Evolutionary conservation across 495 filamentous ascomycete species (phyloP), one percentile per base, ranked within the genome.

Genomic region (Aspergillus cristatus): DNA sequence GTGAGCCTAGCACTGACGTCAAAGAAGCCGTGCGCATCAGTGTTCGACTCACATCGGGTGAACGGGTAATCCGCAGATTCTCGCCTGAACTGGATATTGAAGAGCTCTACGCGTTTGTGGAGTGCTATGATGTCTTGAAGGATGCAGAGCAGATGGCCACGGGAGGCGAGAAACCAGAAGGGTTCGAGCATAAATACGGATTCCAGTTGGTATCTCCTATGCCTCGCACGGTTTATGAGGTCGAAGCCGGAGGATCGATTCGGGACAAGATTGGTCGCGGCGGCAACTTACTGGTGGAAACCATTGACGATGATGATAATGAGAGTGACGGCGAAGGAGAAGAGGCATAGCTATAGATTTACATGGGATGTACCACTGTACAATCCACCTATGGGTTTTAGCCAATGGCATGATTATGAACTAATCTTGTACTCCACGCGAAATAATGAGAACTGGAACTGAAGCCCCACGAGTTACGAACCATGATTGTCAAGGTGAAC

Each of bases 41-140:
- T 29, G 67, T 98, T 17, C 81, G 88, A 41, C 72, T 95, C 60
- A 76, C 78, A 2, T 68, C 68, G 20, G 81, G 78, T 1, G 75
- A 86, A 34, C 67, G 89, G 1, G 71, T 95, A 2, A 75, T 90
- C 40, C 75, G 90, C 20, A 72, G 67, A 34, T 97, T 98, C 48
- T 47, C 63, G 1, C 62, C 68, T 2, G 64, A 75, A 2, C 74
- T 80, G 1, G 65, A 67, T 1, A 62, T 97, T 18, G 91, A 98
- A 53, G 88, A 95, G 49, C 60, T 98, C 0, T 97, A 98, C 60
- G 93, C 90, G 1, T 94, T 93, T 60, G 88, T 97, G 2, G 93
- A 97, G 51, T 97, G 91, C 59, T 81, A 90, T 55, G 81, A 86
- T 36, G 40, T 79, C 0, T 43, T 88, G 7, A 55, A 67, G 22